Evolutionary conservation across 2,329 filamentous ascomycete species (phyloP).

Genomic region (Fusarium verrucosum): DNA sequence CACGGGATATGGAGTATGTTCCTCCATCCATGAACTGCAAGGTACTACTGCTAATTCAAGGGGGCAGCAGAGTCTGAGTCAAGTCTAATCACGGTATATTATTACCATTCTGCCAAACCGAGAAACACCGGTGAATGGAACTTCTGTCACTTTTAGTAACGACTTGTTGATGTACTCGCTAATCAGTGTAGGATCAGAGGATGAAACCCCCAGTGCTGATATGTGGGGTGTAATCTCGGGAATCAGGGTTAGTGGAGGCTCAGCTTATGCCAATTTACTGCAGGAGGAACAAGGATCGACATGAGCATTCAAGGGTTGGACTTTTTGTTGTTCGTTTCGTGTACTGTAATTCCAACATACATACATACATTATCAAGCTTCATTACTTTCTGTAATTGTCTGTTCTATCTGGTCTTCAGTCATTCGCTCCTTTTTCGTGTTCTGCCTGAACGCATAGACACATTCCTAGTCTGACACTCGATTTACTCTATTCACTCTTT

Average conservation of each 20-base stretch:
- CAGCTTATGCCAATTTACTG: slow-evolving; percentile 14
- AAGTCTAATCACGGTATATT: background rate
- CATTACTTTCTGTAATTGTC: background rate
- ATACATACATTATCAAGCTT: slow-evolving; percentile 2
- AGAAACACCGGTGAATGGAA: background rate
- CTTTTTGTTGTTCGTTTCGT: background rate
- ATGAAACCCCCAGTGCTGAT: background rate
- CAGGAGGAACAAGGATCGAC: background rate
- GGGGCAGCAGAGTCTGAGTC: background rate
- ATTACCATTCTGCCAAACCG: background rate
- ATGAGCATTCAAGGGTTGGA: background rate
- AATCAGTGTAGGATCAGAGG: background rate
- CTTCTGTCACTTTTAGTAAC: background rate
- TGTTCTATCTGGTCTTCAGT: background rate
- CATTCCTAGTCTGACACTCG: background rate
- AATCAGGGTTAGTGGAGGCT: background rate
- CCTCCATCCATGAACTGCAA: background rate
- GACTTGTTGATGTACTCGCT: background rate
- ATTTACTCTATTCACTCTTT: slow-evolving; percentile 1
- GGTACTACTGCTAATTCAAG: background rate
- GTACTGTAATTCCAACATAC: background rate
- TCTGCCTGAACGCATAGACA: background rate
- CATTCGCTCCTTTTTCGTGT: slow-evolving; percentile 3
- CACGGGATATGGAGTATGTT: background rate
- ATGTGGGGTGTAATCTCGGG: background rate